These are phyloP conservation scores for Fusarium dimerum DNA, from an alignment of 2,329 filamentous ascomycete species.

Conservation along the genomic window DNA sequence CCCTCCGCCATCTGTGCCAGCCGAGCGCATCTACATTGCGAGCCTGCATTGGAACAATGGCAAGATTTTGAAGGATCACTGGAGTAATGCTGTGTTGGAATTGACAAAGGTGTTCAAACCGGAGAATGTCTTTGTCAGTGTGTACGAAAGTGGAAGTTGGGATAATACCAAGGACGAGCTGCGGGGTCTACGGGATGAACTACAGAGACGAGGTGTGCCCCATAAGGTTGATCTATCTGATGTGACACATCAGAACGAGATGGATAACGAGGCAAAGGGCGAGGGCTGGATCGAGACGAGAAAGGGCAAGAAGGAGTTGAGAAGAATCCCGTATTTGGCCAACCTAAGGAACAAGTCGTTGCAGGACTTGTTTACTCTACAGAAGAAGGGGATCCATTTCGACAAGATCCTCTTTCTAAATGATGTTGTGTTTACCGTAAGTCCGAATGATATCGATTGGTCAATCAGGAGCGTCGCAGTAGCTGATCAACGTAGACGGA, in stretches of 20 bases:
- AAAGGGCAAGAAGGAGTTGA: slow-evolving; percentile 52
- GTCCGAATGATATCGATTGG: slow-evolving; percentile 23
- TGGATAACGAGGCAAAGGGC: slow-evolving; percentile 42
- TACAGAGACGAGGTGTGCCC: slow-evolving; percentile 54
- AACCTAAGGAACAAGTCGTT: slow-evolving; percentile 65
- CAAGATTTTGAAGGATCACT: slow-evolving; percentile 58
- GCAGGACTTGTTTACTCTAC: slow-evolving; percentile 55
- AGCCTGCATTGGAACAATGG: slow-evolving; percentile 71
- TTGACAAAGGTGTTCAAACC: slow-evolving; percentile 59
- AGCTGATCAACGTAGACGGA: slow-evolving; percentile 42
- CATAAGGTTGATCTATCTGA: slow-evolving; percentile 59
- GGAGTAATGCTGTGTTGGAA: slow-evolving; percentile 61
- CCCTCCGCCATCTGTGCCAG: slow-evolving; percentile 29
- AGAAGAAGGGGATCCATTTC: slow-evolving; percentile 50
- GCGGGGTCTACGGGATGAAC: slow-evolving; percentile 52
- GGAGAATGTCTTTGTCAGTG: slow-evolving; percentile 67
- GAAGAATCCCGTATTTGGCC: slow-evolving; percentile 70
- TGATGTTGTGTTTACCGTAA: slow-evolving; percentile 62
- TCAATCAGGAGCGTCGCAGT: neutral
- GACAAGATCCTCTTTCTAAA: slow-evolving; percentile 64
- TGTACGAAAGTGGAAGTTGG: slow-evolving; percentile 69
- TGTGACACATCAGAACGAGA: slow-evolving; percentile 59
- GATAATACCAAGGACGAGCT: slow-evolving; percentile 68
- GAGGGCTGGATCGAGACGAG: slow-evolving; percentile 67
- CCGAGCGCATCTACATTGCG: slow-evolving; percentile 63